Evolutionary conservation across 257 asterid species (phyloP), one percentile per base, ranked within the genome.

Genomic region (Rubia yunnanensis): DNA sequence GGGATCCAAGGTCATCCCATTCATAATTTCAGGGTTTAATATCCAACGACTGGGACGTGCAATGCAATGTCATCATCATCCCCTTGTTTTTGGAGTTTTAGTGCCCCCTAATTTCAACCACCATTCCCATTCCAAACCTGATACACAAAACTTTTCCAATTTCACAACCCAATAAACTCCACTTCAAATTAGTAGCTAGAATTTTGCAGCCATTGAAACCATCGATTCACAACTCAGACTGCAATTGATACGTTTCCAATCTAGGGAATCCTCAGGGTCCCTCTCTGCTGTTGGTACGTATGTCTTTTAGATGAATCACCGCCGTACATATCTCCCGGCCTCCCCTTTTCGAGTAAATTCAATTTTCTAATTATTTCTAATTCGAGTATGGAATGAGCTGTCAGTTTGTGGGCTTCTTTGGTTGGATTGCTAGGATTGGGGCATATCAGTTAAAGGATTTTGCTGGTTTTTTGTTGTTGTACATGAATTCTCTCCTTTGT

Each of bases 61-160:
- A 30, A 22, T 22, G 59, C 59, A 53, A 53, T 53, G 59, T 53
- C 59, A 53, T 22, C 59, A 53, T 53, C 59, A 20, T 53, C 31
- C 59, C 59, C 15, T 23, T n/a, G n/a, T 22, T 22, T 22, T 11
- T 28, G 35, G 35, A 56, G 61, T 56, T 56, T 54, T 53, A 53
- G 10, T 23, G 32, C 14, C 60, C 32, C 60, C 52, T 6, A 54
- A 22, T 10, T 56, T 56, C 61, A 56, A 56, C 61, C 61, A 56
- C 61, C 61, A 23, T 53, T 53, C 59, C 32, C 32, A 23, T 20
- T 3, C 30, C 14, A 35, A 56, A 56, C 61, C 32, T 22, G 14
- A 53, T 53, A 7, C 57, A 10, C 3, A 4, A 50, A 22, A 20
- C 3, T 9, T 52, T 52, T 52, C 3, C 13, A 52, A 2, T 52